phyloP scores from a whole-genome alignment of 108 stramenopile genomes.

The Cyclotella cryptica region DNA sequence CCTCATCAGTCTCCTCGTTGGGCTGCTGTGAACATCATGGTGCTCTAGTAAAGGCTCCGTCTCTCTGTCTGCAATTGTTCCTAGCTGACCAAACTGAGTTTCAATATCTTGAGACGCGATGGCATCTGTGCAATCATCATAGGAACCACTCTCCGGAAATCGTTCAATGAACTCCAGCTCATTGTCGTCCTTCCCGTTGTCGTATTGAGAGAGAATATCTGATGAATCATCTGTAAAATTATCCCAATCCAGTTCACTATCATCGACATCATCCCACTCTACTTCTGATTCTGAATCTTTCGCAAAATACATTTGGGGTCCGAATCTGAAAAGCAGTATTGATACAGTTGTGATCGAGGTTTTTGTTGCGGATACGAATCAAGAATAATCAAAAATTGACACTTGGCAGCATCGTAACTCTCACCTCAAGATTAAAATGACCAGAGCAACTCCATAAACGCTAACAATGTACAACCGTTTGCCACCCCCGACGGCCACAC shows the following conservation, averaged over 20 bases:
- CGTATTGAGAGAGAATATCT: slow-evolving; percentile 16
- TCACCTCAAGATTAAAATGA: slow-evolving; percentile 43
- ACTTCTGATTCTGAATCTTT: slow-evolving; percentile 24
- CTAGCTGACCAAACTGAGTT: too few relatives aligned
- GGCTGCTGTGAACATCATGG: background rate
- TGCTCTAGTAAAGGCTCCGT: background rate
- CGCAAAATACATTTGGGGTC: slow-evolving; percentile 25
- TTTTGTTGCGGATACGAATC: background rate
- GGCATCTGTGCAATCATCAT: background rate
- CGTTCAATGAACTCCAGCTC: background rate
- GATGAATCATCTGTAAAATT: slow-evolving; percentile 31
- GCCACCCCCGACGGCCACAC: slow-evolving; percentile 60
- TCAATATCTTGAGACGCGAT: too few relatives aligned
- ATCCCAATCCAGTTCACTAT: slow-evolving; percentile 18
- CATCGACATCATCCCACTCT: slow-evolving; percentile 31
- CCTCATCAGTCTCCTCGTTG: slow-evolving; percentile 5
- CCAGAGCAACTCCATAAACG: slow-evolving; percentile 37
- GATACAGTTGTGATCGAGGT: background rate
- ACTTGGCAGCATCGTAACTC: too few relatives aligned
- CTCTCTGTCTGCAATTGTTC: background rate
- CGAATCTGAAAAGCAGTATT: background rate
- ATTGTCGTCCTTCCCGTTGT: background rate
- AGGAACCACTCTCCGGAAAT: background rate
- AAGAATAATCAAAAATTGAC: background rate
- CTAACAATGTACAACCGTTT: slow-evolving; percentile 45